Evolutionary conservation across 2,329 filamentous ascomycete genomes (phyloP).

Genomic region (Chaetomiaceae sp.): DNA sequence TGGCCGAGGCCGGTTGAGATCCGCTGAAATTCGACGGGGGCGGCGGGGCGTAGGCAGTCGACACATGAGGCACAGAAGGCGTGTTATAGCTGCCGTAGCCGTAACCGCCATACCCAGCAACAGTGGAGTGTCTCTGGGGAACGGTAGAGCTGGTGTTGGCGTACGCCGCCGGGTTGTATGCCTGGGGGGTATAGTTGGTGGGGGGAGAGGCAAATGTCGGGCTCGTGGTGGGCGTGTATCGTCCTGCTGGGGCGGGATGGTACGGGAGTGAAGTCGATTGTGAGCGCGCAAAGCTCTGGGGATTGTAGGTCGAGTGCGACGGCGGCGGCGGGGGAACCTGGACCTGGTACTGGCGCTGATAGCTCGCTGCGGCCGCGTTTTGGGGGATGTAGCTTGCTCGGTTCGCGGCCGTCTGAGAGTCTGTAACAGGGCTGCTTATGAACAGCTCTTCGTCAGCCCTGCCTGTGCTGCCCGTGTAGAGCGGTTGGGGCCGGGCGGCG

Average conservation of each 20-base stretch:
- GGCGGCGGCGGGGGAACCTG: constrained; percentile 34
- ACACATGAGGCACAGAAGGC: constrained; percentile 35
- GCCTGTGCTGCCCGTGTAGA: constrained; percentile 31
- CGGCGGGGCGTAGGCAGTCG: constrained; percentile 36
- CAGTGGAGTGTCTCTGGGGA: constrained; percentile 49
- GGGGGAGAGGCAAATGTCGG: constrained; percentile 34
- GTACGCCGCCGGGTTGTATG: constrained; percentile 59
- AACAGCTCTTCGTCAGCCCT: constrained; percentile 59
- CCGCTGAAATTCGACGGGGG: constrained; percentile 34
- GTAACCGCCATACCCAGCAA: constrained; percentile 46
- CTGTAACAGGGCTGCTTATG: constrained; percentile 46
- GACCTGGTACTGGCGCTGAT: constrained; percentile 49
- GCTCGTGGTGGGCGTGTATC: constrained; percentile 37
- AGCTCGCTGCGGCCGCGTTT: constrained; percentile 45
- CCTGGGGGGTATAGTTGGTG: constrained; percentile 46
- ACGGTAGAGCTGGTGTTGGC: constrained; percentile 38
- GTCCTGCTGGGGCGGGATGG: constrained; percentile 40
- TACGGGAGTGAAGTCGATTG: constrained; percentile 51
- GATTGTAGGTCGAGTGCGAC: constrained; percentile 61
- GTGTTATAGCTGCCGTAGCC: constrained; percentile 35
- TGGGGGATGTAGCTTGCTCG: constrained; percentile 33
- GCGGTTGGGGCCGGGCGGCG: constrained; percentile 28
- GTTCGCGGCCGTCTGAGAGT: constrained; percentile 23
- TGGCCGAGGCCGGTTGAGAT: constrained; percentile 30
- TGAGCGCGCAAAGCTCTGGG: constrained; percentile 57